Evolutionary conservation across 2,329 filamentous ascomycete species (phyloP), one percentile per base, ranked within the genome.

Genomic region (Aureobasidium sp.): DNA sequence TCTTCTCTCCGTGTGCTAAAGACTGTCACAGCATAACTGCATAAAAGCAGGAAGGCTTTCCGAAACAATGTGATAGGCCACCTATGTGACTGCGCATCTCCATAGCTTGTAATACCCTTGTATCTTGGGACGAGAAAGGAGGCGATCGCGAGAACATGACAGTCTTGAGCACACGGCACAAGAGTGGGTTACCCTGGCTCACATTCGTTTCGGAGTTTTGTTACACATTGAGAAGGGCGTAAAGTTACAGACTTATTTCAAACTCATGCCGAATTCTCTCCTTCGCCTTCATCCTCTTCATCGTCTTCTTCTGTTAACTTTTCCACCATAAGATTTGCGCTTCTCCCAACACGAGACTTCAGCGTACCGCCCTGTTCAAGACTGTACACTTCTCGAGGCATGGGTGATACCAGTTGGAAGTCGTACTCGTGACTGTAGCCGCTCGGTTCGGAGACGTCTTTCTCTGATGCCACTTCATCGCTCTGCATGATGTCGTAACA

Each of bases 301-400:
- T 85, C 80, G 27, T 85, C 80, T 4, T 34, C 46, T 48, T 82
- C 78, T 27, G 76, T 74, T 43, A 82, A 77, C 63, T 82, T 82
- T 77, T 99, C 94, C 13, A 97, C 92, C 67, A 97, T 89, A 63
- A 99, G 76, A 74, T 95, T 96, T 3, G 88, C 91, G 66, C 90
- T 92, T 67, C 87, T 81, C 3, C 93, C 91, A 71, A 97, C 87
- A 67, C 84, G 84, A 66, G 89, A 84, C 32, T 82, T 82, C 69
- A 97, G 81, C 26, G 84, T 87, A 4, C 83, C 85, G 0, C 82
- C 83, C 41, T 79, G 78, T 61, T 86, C 84, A 5, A 92, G 78
- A 64, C 88, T 86, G 73, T 90, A 93, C 36, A 94, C 89, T 63
- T 87, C 84, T 57, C 94, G 81, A 6, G 94, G 94, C 81, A 99